phyloP scores from a whole-genome alignment of 306 rosid genomes.

The Begonia masoniana region DNA sequence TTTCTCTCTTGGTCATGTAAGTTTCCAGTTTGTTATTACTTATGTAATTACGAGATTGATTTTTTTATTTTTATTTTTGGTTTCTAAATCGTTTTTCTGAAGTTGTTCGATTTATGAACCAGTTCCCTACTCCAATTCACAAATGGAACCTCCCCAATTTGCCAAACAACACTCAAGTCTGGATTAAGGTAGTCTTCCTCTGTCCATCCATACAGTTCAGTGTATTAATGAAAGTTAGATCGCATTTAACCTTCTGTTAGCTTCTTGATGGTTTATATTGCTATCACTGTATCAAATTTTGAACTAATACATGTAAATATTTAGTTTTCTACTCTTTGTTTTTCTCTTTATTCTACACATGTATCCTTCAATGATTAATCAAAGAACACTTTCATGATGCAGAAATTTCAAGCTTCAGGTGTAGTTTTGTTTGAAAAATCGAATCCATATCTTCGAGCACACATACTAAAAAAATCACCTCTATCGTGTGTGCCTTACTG shows the following conservation, averaged over 20 bases:
- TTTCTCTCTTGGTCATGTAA: slow-evolving; percentile 70
- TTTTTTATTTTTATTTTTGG: background rate
- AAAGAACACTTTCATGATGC: too few relatives aligned
- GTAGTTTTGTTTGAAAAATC: too few relatives aligned
- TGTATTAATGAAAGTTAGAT: background rate
- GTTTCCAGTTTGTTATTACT: background rate
- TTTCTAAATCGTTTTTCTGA: background rate
- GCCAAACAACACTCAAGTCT: slow-evolving; percentile 62
- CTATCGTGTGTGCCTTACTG: too few relatives aligned
- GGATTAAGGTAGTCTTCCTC: slow-evolving; percentile 77
- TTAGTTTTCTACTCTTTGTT: background rate
- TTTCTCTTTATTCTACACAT: background rate
- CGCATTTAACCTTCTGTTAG: too few relatives aligned
- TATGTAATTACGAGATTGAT: too few relatives aligned
- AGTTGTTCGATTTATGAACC: slow-evolving; percentile 6
- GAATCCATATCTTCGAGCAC: too few relatives aligned
- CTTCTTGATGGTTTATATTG: too few relatives aligned
- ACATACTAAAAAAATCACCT: too few relatives aligned
- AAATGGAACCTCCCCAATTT: slow-evolving; percentile 86
- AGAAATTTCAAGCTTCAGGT: too few relatives aligned
- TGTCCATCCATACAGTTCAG: too few relatives aligned
- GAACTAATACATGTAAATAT: background rate
- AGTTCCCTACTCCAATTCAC: slow-evolving; percentile 95
- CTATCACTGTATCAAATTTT: too few relatives aligned
- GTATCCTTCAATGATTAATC: too few relatives aligned